These are phyloP conservation scores for Pseudomassariella vexata DNA, from an alignment of 2,329 filamentous ascomycete species.

Conservation along the genomic window DNA sequence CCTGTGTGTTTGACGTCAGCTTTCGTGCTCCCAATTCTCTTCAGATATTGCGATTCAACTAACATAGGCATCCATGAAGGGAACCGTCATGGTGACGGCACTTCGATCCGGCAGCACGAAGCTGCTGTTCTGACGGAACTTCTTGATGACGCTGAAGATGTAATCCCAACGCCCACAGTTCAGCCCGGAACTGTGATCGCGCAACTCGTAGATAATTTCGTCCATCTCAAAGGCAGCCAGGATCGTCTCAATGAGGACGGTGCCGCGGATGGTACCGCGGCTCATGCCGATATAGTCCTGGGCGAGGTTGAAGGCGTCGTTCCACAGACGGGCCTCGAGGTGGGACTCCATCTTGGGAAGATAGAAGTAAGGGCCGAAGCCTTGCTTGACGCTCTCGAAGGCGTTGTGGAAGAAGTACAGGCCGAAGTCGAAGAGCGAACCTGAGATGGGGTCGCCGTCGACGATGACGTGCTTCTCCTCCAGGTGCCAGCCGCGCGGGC, in stretches of 20 bases:
- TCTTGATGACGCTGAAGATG: constrained; percentile 99
- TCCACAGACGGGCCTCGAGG: constrained; percentile 95
- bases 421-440: constrained; percentile 91
- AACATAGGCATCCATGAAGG: constrained; percentile 94
- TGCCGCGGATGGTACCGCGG: constrained; percentile 88
- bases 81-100: constrained; percentile 92
- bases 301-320: constrained; percentile 92
- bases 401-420: constrained; percentile 99
- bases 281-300: constrained; percentile 90
- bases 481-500: constrained; percentile 94
- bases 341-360: constrained; percentile 98
- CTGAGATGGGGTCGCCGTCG: constrained; percentile 91
- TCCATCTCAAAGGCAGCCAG: constrained; percentile 99
- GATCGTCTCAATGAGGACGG: constrained; percentile 96
- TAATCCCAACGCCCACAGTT: constrained; percentile 99
- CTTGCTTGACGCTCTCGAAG: constrained; percentile 75
- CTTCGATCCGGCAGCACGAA: constrained; percentile 92
- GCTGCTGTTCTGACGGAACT: constrained; percentile 90
- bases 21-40: not conserved
- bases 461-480: constrained; percentile 98
- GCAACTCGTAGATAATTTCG: constrained; percentile 98
- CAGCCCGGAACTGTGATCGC: constrained; percentile 90
- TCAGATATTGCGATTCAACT: too few relatives aligned
- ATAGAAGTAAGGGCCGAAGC: constrained; percentile 93
- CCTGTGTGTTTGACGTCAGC: constrained; percentile 18